phyloP scores from a whole-genome alignment of 768 basidiomycete genomes.

The Rhodotorula kratochvilovae region DNA sequence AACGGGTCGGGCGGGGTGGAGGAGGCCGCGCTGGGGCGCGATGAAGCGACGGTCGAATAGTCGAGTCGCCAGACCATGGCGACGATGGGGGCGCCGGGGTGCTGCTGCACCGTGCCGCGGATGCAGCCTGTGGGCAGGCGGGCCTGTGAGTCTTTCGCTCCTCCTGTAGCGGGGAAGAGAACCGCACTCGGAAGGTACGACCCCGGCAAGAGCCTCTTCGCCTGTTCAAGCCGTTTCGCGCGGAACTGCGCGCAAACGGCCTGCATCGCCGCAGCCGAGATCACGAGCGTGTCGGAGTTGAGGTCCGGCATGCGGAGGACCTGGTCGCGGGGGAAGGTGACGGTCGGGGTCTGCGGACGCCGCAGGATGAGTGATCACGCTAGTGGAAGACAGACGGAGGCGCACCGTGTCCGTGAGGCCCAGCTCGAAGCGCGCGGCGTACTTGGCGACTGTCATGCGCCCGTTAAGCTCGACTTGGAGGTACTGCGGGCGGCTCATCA shows the following conservation, averaged over 20 bases:
- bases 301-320: slow-evolving; percentile 32
- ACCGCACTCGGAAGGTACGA: slow-evolving; percentile 21
- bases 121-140: slow-evolving; percentile 7
- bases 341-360: slow-evolving; percentile 22
- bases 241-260: not conserved
- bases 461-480: slow-evolving; percentile 21
- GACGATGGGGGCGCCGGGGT: not conserved
- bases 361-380: too few relatives aligned
- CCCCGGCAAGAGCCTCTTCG: not conserved
- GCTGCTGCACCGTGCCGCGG: not conserved
- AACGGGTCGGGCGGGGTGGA: not conserved
- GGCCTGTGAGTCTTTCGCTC: too few relatives aligned
- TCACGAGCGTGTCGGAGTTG: slow-evolving; percentile 19
- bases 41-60: slow-evolving; percentile 2
- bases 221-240: not conserved
- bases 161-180: not conserved
- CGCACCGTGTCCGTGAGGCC: slow-evolving; percentile 25
- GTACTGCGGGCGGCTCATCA: not conserved
- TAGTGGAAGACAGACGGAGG: too few relatives aligned
- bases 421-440: slow-evolving; percentile 30
- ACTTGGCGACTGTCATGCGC: slow-evolving; percentile 31
- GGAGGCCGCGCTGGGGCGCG: too few relatives aligned
- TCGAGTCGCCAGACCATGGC: slow-evolving; percentile 30
- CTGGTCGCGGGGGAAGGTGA: slow-evolving; percentile 6
- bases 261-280: slow-evolving; percentile 11